These are phyloP conservation scores for Scleroderma citrinum DNA, from an alignment of 768 basidiomycete species.

Conservation along the genomic window DNA sequence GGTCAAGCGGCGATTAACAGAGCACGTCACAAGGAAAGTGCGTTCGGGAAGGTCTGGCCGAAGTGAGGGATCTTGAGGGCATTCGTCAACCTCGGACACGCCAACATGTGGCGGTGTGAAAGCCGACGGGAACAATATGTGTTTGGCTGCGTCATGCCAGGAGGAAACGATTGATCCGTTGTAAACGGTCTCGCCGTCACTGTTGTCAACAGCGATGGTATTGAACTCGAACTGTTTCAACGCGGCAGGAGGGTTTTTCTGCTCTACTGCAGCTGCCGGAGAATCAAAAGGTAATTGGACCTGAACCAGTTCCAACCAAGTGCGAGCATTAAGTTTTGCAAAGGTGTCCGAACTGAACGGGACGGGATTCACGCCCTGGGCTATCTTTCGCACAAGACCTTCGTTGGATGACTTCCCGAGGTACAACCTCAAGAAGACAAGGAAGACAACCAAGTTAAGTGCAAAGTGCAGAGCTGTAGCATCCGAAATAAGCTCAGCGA, in stretches of 20 bases:
- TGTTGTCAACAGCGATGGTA: slow-evolving; percentile 63
- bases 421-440: slow-evolving; percentile 84
- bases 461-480: slow-evolving; percentile 34
- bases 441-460: slow-evolving; percentile 57
- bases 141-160: slow-evolving; percentile 86
- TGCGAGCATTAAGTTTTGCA: slow-evolving; percentile 45
- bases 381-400: slow-evolving; percentile 46
- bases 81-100: slow-evolving; percentile 31
- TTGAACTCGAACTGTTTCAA: slow-evolving; percentile 66
- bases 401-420: slow-evolving; percentile 59
- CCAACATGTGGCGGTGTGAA: slow-evolving; percentile 50
- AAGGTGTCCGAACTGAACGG: slow-evolving; percentile 36
- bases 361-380: slow-evolving; percentile 40
- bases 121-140: slow-evolving; percentile 80
- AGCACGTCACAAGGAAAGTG: slow-evolving; percentile 90
- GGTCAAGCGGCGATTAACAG: slow-evolving; percentile 91
- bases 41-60: slow-evolving; percentile 85
- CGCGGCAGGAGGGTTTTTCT: slow-evolving; percentile 19
- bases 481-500: slow-evolving; percentile 34
- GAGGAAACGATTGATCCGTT: slow-evolving; percentile 58
- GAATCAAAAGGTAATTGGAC: slow-evolving; percentile 36
- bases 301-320: slow-evolving; percentile 65
- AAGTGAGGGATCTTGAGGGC: slow-evolving; percentile 59
- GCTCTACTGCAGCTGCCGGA: slow-evolving; percentile 13
- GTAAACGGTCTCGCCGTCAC: slow-evolving; percentile 49